Conservation (phyloP, 2,329 filamentous ascomycete genomes). For the Stenocarpella maydis region DNA sequence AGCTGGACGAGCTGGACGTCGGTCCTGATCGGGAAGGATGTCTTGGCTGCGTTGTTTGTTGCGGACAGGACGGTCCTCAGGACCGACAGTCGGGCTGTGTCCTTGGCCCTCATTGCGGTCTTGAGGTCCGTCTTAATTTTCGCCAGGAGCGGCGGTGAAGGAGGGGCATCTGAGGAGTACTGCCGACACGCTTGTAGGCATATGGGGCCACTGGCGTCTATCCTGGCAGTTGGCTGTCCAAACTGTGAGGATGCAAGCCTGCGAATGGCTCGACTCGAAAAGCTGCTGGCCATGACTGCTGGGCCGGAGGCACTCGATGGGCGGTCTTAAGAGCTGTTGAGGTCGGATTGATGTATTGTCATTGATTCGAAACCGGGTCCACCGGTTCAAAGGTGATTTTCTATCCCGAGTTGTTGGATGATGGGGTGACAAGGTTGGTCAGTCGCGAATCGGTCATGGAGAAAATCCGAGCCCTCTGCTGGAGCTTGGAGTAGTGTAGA, state of each 20-base stretch:
- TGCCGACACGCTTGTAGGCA: conserved; percentile 38
- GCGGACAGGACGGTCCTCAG: conserved; percentile 74
- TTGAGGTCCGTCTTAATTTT: conserved; percentile 70
- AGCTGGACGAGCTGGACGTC: conserved; percentile 75
- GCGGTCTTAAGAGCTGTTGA: background rate
- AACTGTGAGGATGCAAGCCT: conserved; percentile 26
- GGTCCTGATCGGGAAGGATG: conserved; percentile 68
- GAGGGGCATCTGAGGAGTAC: conserved; percentile 47
- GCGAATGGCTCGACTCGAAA: conserved; percentile 23
- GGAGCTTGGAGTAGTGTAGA: conserved; percentile 19
- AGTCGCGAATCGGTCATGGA: background rate
- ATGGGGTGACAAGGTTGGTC: background rate
- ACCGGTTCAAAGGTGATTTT: background rate
- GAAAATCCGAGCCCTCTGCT: background rate
- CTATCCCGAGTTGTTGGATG: background rate
- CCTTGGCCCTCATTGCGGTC: conserved; percentile 71
- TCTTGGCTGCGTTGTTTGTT: conserved; percentile 78
- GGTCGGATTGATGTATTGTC: background rate
- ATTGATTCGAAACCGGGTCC: too few species aligned
- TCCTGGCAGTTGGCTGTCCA: conserved; percentile 23
- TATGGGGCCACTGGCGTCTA: conserved; percentile 8
- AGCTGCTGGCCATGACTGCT: conserved; percentile 29
- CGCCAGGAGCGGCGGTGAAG: conserved; percentile 53
- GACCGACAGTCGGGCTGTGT: conserved; percentile 70
- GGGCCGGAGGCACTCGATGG: too few species aligned